Evolutionary conservation across 352 stramenopile species (phyloP).

Genomic region (Pelagophyceae sp.): DNA sequence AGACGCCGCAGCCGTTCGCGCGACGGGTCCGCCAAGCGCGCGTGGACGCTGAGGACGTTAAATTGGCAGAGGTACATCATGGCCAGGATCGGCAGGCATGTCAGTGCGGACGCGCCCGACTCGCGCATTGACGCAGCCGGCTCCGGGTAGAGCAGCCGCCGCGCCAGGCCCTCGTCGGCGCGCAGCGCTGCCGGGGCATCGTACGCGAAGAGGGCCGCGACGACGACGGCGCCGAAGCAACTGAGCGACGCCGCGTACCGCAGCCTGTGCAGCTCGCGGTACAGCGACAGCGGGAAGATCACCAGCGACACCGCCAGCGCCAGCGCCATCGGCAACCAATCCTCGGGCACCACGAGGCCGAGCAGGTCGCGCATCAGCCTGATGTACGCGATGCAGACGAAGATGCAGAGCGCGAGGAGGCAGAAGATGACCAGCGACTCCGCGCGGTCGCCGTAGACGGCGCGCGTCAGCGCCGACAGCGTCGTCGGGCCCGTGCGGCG

Average conservation of each 20-base stretch:
- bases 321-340: not conserved
- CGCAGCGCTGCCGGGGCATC: not conserved
- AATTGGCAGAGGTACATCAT: constrained; percentile 7
- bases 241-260: not conserved
- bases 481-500: not conserved
- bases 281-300: not conserved
- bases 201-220: not conserved
- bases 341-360: not conserved
- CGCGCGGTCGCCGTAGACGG: not conserved
- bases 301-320: not conserved
- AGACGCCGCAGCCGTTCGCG: not conserved
- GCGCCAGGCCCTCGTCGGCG: not conserved
- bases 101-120: not conserved
- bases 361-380: not conserved
- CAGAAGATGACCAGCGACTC: not conserved
- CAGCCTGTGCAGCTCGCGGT: not conserved
- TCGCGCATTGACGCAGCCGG: too few species aligned
- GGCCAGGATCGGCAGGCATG: not conserved
- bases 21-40: not conserved
- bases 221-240: not conserved
- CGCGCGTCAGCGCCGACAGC: not conserved
- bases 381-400: not conserved
- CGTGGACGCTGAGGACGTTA: constrained; percentile 8
- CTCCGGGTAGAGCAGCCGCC: not conserved
- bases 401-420: not conserved